These are phyloP conservation scores for Taiwanofungus camphoratus DNA, from an alignment of 1,284 basidiomycete genomes.

Conservation along the genomic window DNA sequence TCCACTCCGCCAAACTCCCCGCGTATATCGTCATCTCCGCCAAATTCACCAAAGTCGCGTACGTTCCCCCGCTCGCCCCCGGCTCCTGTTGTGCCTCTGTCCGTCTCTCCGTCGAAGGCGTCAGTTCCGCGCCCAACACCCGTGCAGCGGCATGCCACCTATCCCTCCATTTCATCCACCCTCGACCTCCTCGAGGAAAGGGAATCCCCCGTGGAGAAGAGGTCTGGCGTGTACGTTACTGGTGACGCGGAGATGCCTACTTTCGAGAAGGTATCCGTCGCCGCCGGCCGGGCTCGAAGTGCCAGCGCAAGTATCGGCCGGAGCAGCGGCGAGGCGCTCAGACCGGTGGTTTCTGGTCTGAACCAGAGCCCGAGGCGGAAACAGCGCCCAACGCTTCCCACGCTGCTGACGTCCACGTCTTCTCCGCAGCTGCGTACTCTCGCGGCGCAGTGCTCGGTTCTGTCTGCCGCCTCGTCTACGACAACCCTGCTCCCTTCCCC, in stretches of 20 bases:
- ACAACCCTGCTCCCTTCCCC: constrained; percentile 13
- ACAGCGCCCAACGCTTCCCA: constrained; percentile 20
- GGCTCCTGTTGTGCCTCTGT: constrained; percentile 6
- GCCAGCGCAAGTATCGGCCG: constrained; percentile 13
- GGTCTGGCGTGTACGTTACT: constrained; percentile 22
- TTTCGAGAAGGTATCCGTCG: not conserved
- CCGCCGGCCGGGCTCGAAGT: not conserved
- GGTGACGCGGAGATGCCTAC: constrained; percentile 6
- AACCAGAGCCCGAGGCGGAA: constrained; percentile 17
- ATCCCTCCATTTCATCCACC: constrained; percentile 28
- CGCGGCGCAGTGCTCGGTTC: constrained; percentile 19
- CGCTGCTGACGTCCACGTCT: constrained; percentile 25
- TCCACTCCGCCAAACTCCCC: constrained; percentile 18
- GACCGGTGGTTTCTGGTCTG: not conserved
- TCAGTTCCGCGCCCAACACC: constrained; percentile 4
- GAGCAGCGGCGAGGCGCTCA: constrained; percentile 7
- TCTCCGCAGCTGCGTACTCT: constrained; percentile 25
- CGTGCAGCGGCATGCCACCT: constrained; percentile 22
- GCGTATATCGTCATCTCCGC: constrained; percentile 6
- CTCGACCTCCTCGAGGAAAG: constrained; percentile 26
- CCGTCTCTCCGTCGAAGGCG: constrained; percentile 5
- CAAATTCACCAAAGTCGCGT: constrained; percentile 13
- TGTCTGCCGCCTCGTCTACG: constrained; percentile 11
- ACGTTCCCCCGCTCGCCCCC: constrained; percentile 12
- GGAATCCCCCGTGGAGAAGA: constrained; percentile 22